A percentile compares a stretch with the other conserved stretches of the same genome.
Conservation (phyloP, 345 rosid species). For the Eucalyptus coolabah region DNA sequence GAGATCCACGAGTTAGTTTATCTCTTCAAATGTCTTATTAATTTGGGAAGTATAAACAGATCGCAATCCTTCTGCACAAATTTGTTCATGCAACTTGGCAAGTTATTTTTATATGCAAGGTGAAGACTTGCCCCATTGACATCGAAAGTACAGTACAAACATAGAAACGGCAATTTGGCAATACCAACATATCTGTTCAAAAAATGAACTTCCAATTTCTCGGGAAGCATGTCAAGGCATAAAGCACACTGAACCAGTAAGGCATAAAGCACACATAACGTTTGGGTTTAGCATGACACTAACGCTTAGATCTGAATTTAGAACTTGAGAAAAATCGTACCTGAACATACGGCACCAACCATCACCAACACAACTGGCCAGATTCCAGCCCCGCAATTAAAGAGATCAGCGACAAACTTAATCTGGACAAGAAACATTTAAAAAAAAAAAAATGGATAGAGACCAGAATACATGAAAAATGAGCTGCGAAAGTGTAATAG, state of each 20-base stretch:
- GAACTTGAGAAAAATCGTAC: neutral
- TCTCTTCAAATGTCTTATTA: neutral
- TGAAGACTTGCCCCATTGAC: too few species aligned
- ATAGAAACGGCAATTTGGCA: too few species aligned
- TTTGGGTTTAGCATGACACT: neutral
- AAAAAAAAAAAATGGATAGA: neutral
- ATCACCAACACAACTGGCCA: neutral
- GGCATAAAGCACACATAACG: too few species aligned
- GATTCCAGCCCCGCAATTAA: neutral
- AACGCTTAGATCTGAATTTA: neutral
- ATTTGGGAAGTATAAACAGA: neutral
- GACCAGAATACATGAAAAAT: neutral
- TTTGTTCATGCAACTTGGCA: neutral
- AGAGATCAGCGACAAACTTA: neutral
- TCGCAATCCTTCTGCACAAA: neutral
- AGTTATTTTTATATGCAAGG: too few species aligned
- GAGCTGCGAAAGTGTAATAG: neutral
- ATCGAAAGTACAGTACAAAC: too few species aligned
- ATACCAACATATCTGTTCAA: too few species aligned
- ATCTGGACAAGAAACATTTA: neutral
- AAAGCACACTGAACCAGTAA: too few species aligned
- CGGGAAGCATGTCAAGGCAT: too few species aligned
- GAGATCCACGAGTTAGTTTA: neutral
- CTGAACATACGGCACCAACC: neutral
- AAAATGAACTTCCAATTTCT: too few species aligned